phyloP scores from a whole-genome alignment of 2,329 filamentous ascomycete species.

The Alternaria incomplexa region DNA sequence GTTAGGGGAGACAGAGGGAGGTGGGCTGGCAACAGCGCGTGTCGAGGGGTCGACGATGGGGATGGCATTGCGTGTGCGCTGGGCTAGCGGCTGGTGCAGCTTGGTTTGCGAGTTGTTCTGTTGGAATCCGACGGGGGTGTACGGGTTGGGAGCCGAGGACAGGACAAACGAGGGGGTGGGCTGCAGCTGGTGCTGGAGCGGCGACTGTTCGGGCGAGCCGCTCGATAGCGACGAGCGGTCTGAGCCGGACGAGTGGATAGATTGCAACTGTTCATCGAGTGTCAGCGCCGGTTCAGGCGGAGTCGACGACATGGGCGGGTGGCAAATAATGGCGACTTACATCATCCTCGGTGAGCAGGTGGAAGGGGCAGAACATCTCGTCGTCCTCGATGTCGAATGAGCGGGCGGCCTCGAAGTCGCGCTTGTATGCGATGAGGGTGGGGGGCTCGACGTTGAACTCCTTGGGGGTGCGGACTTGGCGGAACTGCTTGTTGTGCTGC shows the following conservation, averaged over 20 bases:
- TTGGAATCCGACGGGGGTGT: slow-evolving; percentile 68
- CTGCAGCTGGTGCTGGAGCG: slow-evolving; percentile 81
- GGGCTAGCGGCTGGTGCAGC: slow-evolving; percentile 87
- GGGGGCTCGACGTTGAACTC: slow-evolving; percentile 78
- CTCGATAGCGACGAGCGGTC: slow-evolving; percentile 95
- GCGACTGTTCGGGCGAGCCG: slow-evolving; percentile 90
- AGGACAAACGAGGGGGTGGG: slow-evolving; percentile 75
- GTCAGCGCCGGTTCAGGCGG: slow-evolving; percentile 39
- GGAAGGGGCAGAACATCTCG: slow-evolving; percentile 87
- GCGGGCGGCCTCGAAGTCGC: slow-evolving; percentile 86
- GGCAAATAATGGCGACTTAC: slow-evolving; percentile 59
- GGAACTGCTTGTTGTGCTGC: slow-evolving; percentile 89
- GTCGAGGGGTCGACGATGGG: slow-evolving; percentile 97
- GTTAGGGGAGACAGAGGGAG: slow-evolving; percentile 71
- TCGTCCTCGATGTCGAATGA: slow-evolving; percentile 97
- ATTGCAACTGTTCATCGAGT: slow-evolving; percentile 71
- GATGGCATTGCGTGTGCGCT: slow-evolving; percentile 91
- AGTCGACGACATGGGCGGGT: slow-evolving; percentile 32
- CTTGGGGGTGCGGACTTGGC: slow-evolving; percentile 83
- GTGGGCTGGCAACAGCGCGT: slow-evolving; percentile 88
- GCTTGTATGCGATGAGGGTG: slow-evolving; percentile 77
- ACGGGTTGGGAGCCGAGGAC: slow-evolving; percentile 65
- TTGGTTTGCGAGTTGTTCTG: slow-evolving; percentile 65
- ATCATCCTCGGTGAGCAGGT: slow-evolving; percentile 90
- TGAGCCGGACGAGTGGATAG: slow-evolving; percentile 85